Base-by-base conservation (phyloP, 345 rosid genomes). In the Trapa incisa region DNA sequence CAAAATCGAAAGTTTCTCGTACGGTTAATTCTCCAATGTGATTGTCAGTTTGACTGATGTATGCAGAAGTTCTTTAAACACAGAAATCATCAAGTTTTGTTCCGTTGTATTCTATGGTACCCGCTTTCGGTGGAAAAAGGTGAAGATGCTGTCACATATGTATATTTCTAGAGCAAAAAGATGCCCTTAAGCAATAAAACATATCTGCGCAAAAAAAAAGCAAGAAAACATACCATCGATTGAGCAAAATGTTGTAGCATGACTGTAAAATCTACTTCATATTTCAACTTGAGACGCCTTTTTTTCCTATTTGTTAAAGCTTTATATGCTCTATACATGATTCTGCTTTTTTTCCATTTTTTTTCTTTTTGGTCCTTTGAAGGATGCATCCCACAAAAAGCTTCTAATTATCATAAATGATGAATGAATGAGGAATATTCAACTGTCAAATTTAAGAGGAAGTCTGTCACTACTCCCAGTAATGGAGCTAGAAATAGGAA, bases 1-100 rank as follows among this genome's bases (percentile, higher is more conserved):
- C 96, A 71, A 89, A 92, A 85, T 92, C 98, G 22, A 92, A 80
- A 9, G 96, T 92, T 80, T 92, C 98, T 57, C 96, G 83, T n/a
- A 92, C 98, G 47, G 96, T 92, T 60, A 88, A 83, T 74, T 92
- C 96, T 6, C 89, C 89, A 67, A 88, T 84, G 80, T 92, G 98
- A 68, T 83, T 83, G 73, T 89, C 98, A 14, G 91, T 89, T 80
- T 89, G 98, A 73, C 98, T 80, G 65, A 84, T 93, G 76, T 93
- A 93, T 29, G 98, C 97, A 50, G 97, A 81, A 69, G 96, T 88
- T 74, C 97, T 89, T 77, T 79, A 82, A 22, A 89, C 97, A 37
- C 77, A 73, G 66, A 93, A 93, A 65, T 88, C 84, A 37, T 87
- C 64, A 67, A 93, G 80, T 60, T 70, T 78, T 15, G 80, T 75